Evolutionary conservation across 2,329 filamentous ascomycete genomes (phyloP).

Genomic region (Epichloe sylvatica): DNA sequence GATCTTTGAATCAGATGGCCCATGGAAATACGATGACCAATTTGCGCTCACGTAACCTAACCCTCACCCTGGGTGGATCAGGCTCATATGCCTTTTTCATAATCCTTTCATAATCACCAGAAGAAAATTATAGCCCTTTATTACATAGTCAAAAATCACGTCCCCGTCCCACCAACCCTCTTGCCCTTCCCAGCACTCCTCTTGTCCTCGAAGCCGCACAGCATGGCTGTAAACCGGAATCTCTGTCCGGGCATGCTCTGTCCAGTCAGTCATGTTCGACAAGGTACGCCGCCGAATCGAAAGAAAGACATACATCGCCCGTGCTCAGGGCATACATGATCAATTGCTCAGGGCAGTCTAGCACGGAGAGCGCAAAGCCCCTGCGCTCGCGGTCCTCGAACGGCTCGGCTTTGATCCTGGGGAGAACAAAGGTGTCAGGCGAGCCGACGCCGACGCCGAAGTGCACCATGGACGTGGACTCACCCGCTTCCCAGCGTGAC

Average conservation of each 20-base stretch:
- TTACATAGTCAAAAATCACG: too few species aligned
- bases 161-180: not conserved
- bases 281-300: too few species aligned
- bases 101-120: not conserved
- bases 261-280: not conserved
- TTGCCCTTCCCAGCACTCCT: not conserved
- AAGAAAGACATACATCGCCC: slow-evolving; percentile 33
- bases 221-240: slow-evolving; percentile 40
- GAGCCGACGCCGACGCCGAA: too few species aligned
- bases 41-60: too few species aligned
- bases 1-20: too few species aligned
- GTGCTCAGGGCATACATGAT: slow-evolving; percentile 44
- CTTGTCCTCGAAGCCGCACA: slow-evolving; percentile 34
- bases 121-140: too few species aligned
- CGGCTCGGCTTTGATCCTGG: slow-evolving; percentile 18
- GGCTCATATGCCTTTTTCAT: too few species aligned
- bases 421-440: too few species aligned
- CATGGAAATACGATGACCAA: too few species aligned
- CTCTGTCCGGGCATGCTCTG: slow-evolving; percentile 44
- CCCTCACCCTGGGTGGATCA: too few species aligned
- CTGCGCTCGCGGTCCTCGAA: slow-evolving; percentile 30
- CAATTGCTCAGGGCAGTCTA: slow-evolving; percentile 43
- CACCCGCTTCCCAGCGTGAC: not conserved
- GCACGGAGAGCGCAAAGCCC: slow-evolving; percentile 36
- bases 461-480: not conserved